Evolutionary conservation across 2,329 filamentous ascomycete species (phyloP), one percentile per base, ranked within the genome.

Genomic region (Monilinia laxa): DNA sequence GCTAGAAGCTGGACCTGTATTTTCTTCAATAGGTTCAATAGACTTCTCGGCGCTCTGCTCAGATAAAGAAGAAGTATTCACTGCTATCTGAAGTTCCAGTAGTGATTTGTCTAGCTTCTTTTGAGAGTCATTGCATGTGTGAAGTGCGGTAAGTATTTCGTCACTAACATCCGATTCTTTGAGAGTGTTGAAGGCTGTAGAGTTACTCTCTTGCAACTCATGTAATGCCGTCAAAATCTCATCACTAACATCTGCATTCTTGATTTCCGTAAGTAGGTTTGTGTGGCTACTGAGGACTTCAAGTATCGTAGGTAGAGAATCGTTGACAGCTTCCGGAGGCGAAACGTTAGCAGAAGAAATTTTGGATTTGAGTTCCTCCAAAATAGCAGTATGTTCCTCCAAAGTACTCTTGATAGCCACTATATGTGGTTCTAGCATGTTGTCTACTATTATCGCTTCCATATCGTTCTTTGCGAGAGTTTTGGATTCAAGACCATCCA

Each of bases 141-240:
- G 75, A 3, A 76, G 57, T 4, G 72, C 67, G 23, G 75, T 76
- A 56, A 76, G 68, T 49, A 76, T 73, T 55, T 76, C 74, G 40
- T 72, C 73, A 64, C 71, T 74, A 1, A 76, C 70, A 70, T 76
- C 73, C 2, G 68, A 66, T 62, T 76, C 72, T 57, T 69, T 65
- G 7, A 76, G 70, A 45, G 74, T 73, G 16, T 65, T 51, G 4
- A 76, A 69, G 10, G 71, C 47, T 28, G 68, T 67, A n/a, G 62
- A 62, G 38, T 73, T 71, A 14, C 65, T 65, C 12, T 70, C 66
- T 47, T 73, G 70, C 5, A 65, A 55, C 42, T 74, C 71, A 58
- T 75, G 72, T 3, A 76, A 66, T 18, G 72, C 67, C n/a, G 73
- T 75, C 16, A 76, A 65, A 11, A 76, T 75, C 49, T 76, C 74